These are phyloP conservation scores for Lodderomyces jiufengensis DNA, from an alignment of 1,139 yeast species.

Conservation along the genomic window DNA sequence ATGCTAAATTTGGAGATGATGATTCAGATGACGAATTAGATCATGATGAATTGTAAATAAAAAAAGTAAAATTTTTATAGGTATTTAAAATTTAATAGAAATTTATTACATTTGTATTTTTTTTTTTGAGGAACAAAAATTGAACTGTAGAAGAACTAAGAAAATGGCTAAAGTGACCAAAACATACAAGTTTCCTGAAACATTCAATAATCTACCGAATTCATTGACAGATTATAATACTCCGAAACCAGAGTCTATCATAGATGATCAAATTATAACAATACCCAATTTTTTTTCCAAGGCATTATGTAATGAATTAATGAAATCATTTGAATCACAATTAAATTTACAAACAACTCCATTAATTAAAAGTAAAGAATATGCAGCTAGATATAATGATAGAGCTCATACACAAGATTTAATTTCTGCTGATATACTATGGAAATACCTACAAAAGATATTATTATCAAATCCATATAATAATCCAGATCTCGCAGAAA, in stretches of 20 bases:
- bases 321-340: conserved; percentile 31
- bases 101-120: no score
- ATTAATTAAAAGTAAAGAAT: conserved; percentile 44
- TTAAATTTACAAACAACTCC: conserved; percentile 48
- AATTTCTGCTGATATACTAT: conserved; percentile 37
- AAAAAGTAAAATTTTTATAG: conserved; percentile 1
- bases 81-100: not conserved
- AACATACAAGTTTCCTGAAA: conserved; percentile 24
- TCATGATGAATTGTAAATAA: conserved; percentile 44
- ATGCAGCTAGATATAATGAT: conserved; percentile 61
- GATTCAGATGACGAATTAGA: conserved; percentile 67
- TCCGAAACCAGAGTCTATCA: conserved; percentile 31
- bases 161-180: not conserved
- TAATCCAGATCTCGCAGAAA: conserved; percentile 10
- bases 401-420: conserved; percentile 42
- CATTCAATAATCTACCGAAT: conserved; percentile 21
- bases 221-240: conserved; percentile 27
- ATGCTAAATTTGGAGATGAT: conserved; percentile 47
- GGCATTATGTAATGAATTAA: conserved; percentile 43
- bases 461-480: conserved; percentile 31
- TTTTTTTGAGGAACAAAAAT: no score
- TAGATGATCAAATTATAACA: conserved; percentile 44
- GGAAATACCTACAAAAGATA: conserved; percentile 39
- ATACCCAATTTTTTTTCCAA: conserved; percentile 40
- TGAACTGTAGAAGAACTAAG: not conserved